phyloP scores from a whole-genome alignment of 2,329 filamentous ascomycete genomes.

The Neofusicoccum cordaticola region DNA sequence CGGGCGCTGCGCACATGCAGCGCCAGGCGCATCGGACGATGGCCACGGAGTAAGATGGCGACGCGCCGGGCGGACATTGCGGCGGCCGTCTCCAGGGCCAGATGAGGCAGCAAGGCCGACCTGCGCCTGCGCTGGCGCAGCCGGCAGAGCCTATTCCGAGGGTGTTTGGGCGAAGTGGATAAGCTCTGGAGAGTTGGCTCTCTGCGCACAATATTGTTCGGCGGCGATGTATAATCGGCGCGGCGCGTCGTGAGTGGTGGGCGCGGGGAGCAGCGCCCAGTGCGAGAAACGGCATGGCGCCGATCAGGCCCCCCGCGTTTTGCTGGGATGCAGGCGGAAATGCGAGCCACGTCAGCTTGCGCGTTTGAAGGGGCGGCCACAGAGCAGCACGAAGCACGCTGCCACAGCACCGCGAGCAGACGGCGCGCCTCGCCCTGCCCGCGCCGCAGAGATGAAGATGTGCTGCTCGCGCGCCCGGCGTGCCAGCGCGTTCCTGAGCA shows the following conservation, averaged over 20 bases:
- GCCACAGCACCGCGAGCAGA: constrained; percentile 2
- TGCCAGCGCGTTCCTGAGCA: not conserved
- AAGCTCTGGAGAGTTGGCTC: constrained; percentile 2
- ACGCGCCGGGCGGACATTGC: not conserved
- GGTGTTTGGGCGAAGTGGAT: not conserved
- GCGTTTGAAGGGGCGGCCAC: constrained; percentile 9
- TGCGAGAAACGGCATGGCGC: constrained; percentile 2
- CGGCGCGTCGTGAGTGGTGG: not conserved
- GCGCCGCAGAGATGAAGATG: constrained; percentile 8
- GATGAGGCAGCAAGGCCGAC: constrained; percentile 13
- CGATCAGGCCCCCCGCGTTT: constrained; percentile 14
- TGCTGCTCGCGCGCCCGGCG: not conserved
- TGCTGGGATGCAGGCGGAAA: constrained; percentile 6
- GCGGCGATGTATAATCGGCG: not conserved
- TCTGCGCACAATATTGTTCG: not conserved
- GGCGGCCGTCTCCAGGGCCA: not conserved
- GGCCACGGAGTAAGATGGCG: not conserved
- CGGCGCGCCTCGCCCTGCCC: constrained; percentile 7
- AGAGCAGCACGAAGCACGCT: not conserved
- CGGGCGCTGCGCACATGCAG: not conserved
- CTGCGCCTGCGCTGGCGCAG: not conserved
- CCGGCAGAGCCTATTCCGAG: constrained; percentile 5
- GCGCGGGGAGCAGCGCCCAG: not conserved
- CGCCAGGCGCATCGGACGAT: not conserved
- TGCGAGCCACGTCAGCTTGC: constrained; percentile 14